Base-by-base conservation (phyloP, 805 yeast species). In the Wickerhamomyces chaumierensis region DNA sequence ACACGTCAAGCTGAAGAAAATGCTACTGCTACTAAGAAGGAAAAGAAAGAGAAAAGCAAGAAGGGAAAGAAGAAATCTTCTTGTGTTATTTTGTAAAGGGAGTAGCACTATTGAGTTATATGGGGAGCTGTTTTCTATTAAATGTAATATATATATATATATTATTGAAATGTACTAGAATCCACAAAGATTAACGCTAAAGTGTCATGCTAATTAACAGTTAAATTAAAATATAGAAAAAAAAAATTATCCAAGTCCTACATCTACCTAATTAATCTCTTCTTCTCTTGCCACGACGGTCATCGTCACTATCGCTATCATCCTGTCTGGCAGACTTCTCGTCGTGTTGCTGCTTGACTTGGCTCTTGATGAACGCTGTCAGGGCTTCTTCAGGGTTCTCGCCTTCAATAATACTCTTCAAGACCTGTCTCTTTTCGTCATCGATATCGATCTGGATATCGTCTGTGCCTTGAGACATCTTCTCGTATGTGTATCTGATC, bases 321-420 rank as follows among this genome's bases (percentile, higher is more conserved):
- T 21, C 45, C 8, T 44, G 37, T 17, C 51, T 51, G 2, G 23
- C 23, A 21, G 37, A 39, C 29, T 25, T 25, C 29, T 25, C 29
- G 14, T 25, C n/a, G 32, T 73, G 55, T 36, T 79, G 79, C 36
- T 73, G 70, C 33, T 78, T 72, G 4, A 88, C 78, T 11, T 81
- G 78, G 13, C 72, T 73, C 46, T 73, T 63, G 25, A 88, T 75
- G 48, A 81, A 73, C 33, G 75, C 75, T 51, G 81, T 75, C 34
- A 88, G 63, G 21, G 76, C 81, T 45, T 75, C 84, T 55, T 87
- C 95, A 3, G 90, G 85, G 51, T 85, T 79, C 4, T 79, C 94
- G 40, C 94, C 78, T 45, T 75, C 69, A 45, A 87, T 70, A 18
- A 90, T 85, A 31, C 69, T 73, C 51, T 81, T 83, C 18, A 90